Evolutionary conservation across 2,329 filamentous ascomycete species (phyloP).

Genomic region (Berkeleyomyces basicola): DNA sequence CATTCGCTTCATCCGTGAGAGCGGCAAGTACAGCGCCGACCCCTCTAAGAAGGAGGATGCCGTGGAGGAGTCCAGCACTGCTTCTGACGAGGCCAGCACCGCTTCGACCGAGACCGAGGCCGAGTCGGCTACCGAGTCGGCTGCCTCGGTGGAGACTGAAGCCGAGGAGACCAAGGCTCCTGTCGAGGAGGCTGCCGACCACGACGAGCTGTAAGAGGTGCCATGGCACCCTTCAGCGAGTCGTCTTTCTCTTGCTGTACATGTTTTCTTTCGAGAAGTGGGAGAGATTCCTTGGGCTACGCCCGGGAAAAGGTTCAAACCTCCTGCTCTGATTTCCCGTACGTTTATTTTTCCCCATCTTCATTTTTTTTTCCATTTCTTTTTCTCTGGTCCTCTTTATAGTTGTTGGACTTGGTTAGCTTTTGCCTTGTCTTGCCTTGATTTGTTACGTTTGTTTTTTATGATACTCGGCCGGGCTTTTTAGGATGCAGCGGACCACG

Average conservation of each 20-base stretch:
- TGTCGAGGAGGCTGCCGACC: conserved; percentile 26
- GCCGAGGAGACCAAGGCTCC: conserved; percentile 24
- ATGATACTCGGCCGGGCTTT: conserved; percentile 7
- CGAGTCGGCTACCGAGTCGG: conserved; percentile 20
- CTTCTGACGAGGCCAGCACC: conserved; percentile 25
- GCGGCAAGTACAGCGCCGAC: conserved; percentile 74
- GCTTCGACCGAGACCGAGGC: conserved; percentile 29
- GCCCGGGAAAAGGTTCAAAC: neutral
- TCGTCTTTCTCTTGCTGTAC: neutral
- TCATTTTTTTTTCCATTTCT: conserved; percentile 7
- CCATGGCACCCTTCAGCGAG: neutral
- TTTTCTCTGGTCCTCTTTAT: conserved; percentile 3
- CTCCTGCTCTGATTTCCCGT: neutral
- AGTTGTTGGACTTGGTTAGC: neutral
- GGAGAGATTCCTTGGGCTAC: neutral
- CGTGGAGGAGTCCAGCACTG: conserved; percentile 28
- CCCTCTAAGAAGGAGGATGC: conserved; percentile 36
- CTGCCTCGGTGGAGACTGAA: conserved; percentile 21
- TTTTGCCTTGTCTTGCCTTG: neutral
- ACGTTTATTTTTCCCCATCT: neutral
- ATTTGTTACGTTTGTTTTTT: neutral
- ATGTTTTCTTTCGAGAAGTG: neutral
- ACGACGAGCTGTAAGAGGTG: conserved; percentile 59
- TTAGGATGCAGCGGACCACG: conserved; percentile 6
- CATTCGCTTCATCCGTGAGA: conserved; percentile 82